Conservation (phyloP, 1,284 basidiomycete species). For the Ganoderma resinaceum region DNA sequence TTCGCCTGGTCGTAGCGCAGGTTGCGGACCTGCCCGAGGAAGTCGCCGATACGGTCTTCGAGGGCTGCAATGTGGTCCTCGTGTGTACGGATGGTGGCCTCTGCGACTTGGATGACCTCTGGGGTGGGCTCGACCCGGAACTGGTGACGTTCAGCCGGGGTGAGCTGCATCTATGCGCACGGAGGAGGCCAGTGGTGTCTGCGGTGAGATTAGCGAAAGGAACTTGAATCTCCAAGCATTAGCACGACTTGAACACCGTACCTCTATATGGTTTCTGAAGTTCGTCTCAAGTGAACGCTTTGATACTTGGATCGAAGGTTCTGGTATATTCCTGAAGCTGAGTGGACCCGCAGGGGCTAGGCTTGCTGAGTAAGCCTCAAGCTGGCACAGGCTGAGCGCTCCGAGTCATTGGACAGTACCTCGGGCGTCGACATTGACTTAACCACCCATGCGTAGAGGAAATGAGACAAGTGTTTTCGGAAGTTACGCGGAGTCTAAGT, state of each 20-base stretch:
- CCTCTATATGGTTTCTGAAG: no score
- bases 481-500: no score
- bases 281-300: background rate
- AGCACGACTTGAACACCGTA: no score
- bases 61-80: slow-evolving; percentile 49
- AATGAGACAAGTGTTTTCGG: no score
- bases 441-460: background rate
- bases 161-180: slow-evolving; percentile 7
- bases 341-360: no score
- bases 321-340: background rate
- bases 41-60: slow-evolving; percentile 50
- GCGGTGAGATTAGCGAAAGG: no score
- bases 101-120: slow-evolving; percentile 41
- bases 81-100: slow-evolving; percentile 46
- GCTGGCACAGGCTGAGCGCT: background rate
- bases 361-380: background rate
- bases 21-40: slow-evolving; percentile 48
- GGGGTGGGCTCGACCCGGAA: slow-evolving; percentile 38
- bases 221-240: no score
- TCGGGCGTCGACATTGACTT: background rate
- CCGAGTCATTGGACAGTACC: no score
- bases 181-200: no score
- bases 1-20: slow-evolving; percentile 51
- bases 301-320: background rate
- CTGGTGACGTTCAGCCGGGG: slow-evolving; percentile 15